Base-by-base conservation (phyloP, 805 yeast genomes). In the Soucietia sequanensis region DNA sequence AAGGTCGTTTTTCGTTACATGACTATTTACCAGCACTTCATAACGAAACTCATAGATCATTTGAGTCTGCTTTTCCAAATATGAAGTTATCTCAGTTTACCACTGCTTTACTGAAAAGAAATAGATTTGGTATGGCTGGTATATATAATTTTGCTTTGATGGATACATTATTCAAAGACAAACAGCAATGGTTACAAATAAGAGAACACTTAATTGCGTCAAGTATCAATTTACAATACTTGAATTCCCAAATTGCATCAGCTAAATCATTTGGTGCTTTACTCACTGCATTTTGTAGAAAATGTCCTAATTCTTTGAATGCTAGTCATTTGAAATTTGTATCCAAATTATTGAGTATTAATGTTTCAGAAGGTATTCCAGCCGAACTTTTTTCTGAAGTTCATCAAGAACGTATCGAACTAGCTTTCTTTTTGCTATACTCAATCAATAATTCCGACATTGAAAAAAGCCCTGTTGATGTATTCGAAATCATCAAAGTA, bases 211-310 rank as follows among this genome's bases (percentile, higher is more conserved):
- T 87, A 4, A 56, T 74, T 2, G 65, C 70, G 1, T 78, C 84
- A 1, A 80, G 89, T 40, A 56, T 80, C 28, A 81, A 81, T 47
- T 51, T 79, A 31, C 87, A 87, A 42, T 72, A 70, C 46, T 70
- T 78, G 6, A 71, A 79, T 26, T 72, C 90, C 1, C 95, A 88
- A 48, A 66, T 81, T 11, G 65, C 76, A 4, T 75, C 84, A 14
- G 83, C 87, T 3, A 82, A 81, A 47, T 75, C 95, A 0, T 79
- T 86, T 74, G 89, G 91, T 32, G 88, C 93, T 1, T 63, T 89
- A 22, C 42, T 87, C 15, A 80, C 91, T 0, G 76, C 91, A 0
- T 81, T 65, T 47, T 72, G 84, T 39, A 73, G 78, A 41, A 66
- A 62, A 29, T 46, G 61, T 48, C 58, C 58, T 6, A 50, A 70